Percentiles rank a stretch among this genome's conserved stretches.
These are phyloP conservation scores for Phanerodontia chrysosporium DNA, from an alignment of 768 basidiomycete species.

Conservation along the genomic window DNA sequence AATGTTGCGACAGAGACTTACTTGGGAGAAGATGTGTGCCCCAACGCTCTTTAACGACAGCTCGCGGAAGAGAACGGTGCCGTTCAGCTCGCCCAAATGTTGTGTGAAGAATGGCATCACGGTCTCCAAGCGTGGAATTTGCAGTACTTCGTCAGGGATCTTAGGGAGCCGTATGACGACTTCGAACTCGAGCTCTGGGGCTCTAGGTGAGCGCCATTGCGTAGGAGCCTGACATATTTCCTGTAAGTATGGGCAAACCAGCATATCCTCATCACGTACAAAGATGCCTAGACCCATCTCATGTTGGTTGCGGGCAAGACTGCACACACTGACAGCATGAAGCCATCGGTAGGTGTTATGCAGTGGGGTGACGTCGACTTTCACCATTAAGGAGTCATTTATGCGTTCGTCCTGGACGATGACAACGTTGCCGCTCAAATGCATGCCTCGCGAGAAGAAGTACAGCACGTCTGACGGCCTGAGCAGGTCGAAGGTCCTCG, in stretches of 20 bases:
- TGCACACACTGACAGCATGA: conserved; percentile 14
- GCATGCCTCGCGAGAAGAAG: conserved; percentile 13
- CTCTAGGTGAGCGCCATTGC: conserved; percentile 4
- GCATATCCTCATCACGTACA: too few species aligned
- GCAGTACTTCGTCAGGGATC: background rate
- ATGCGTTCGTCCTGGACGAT: conserved; percentile 7
- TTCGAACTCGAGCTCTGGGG: conserved; percentile 5
- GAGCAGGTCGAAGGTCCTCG: conserved; percentile 14
- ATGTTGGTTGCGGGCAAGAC: conserved; percentile 13
- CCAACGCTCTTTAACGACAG: conserved; percentile 4
- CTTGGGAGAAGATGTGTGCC: conserved; percentile 6
- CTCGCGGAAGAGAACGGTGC: conserved; percentile 7
- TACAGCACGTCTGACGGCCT: conserved; percentile 15
- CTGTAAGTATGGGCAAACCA: too few species aligned
- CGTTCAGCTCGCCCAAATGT: conserved; percentile 9
- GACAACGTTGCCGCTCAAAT: conserved; percentile 12
- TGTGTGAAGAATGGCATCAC: conserved; percentile 15
- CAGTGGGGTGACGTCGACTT: conserved; percentile 10
- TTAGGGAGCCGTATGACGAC: conserved; percentile 7
- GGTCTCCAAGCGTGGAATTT: conserved; percentile 12
- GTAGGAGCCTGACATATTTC: conserved; percentile 29
- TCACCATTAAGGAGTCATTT: conserved; percentile 10
- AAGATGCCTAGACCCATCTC: conserved; percentile 28
- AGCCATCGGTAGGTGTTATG: background rate
- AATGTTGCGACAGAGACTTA: background rate